phyloP scores from a whole-genome alignment of 805 yeast species.

The Starmerella tilneyi region DNA sequence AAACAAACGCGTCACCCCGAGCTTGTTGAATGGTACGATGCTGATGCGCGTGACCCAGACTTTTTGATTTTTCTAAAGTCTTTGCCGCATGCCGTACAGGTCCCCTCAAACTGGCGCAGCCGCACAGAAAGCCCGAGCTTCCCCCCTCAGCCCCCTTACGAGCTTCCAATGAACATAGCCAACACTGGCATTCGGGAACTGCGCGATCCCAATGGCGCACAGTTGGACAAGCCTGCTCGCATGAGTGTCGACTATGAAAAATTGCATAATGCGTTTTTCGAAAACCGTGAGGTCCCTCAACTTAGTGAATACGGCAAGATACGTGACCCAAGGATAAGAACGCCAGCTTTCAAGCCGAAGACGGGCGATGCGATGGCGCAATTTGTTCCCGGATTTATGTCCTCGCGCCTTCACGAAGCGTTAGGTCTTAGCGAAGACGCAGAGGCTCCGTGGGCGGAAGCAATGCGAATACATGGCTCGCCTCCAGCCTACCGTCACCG shows the following conservation, averaged over 20 bases:
- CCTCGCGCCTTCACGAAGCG: constrained; percentile 54
- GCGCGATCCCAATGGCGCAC: constrained; percentile 38
- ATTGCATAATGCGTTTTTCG: constrained; percentile 78
- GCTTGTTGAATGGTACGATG: constrained; percentile 76
- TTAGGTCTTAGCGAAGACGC: constrained; percentile 51
- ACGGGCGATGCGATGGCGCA: constrained; percentile 6
- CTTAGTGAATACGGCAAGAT: constrained; percentile 65
- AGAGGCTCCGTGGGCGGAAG: constrained; percentile 71
- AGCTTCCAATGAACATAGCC: constrained; percentile 63
- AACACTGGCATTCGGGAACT: constrained; percentile 74
- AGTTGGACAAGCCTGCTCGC: constrained; percentile 49
- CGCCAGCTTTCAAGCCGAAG: constrained; percentile 6
- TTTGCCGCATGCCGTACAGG: constrained; percentile 54
- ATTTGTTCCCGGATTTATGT: constrained; percentile 57
- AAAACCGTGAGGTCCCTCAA: constrained; percentile 32
- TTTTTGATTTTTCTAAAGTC: constrained; percentile 56
- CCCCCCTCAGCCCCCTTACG: constrained; percentile 50
- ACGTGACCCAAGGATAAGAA: constrained; percentile 28
- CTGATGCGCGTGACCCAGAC: constrained; percentile 70
- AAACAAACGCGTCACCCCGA: constrained; percentile 54
- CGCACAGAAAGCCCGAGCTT: constrained; percentile 51
- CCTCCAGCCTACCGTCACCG: constrained; percentile 63
- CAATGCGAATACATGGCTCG: constrained; percentile 60
- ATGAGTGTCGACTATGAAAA: constrained; percentile 78
- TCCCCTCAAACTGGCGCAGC: constrained; percentile 76